phyloP scores from a whole-genome alignment of 2,329 filamentous ascomycete species.

The Arthrobotrys pseudoclavata region DNA sequence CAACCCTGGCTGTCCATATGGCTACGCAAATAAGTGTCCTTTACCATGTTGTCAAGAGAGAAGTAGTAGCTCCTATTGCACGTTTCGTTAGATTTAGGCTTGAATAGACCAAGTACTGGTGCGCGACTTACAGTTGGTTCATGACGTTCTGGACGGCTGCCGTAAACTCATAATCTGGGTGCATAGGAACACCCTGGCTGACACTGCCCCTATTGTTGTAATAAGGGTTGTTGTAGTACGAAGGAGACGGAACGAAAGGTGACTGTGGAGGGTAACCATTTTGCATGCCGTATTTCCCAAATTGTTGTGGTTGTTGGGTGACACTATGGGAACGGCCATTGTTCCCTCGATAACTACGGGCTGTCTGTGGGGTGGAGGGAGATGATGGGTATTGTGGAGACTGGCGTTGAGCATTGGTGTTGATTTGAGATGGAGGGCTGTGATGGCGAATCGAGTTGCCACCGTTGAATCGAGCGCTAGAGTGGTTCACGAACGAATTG shows the following conservation, averaged over 20 bases:
- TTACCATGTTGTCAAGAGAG: slow-evolving; percentile 93
- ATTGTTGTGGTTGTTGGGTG: slow-evolving; percentile 51
- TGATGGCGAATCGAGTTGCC: slow-evolving; percentile 58
- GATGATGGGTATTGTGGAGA: slow-evolving; percentile 57
- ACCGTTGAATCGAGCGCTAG: slow-evolving; percentile 42
- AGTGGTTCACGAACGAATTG: slow-evolving; percentile 54
- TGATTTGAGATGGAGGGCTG: slow-evolving; percentile 58
- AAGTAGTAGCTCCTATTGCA: slow-evolving; percentile 84
- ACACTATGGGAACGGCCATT: slow-evolving; percentile 49
- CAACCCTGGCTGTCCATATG: slow-evolving; percentile 97
- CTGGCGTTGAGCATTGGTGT: slow-evolving; percentile 53
- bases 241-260: slow-evolving; percentile 52
- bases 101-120: background rate
- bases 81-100: slow-evolving; percentile 57
- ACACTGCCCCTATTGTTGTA: slow-evolving; percentile 50
- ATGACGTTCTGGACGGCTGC: slow-evolving; percentile 60
- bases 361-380: slow-evolving; percentile 54
- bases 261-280: slow-evolving; percentile 56
- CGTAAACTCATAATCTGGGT: slow-evolving; percentile 62
- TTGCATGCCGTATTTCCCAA: slow-evolving; percentile 51
- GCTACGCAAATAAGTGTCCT: slow-evolving; percentile 87
- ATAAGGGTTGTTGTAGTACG: slow-evolving; percentile 52
- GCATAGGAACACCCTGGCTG: slow-evolving; percentile 48
- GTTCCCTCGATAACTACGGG: slow-evolving; percentile 45
- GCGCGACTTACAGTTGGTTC: slow-evolving; percentile 62